Evolutionary conservation across 345 rosid species (phyloP).

Genomic region (Eucalyptus marginata): DNA sequence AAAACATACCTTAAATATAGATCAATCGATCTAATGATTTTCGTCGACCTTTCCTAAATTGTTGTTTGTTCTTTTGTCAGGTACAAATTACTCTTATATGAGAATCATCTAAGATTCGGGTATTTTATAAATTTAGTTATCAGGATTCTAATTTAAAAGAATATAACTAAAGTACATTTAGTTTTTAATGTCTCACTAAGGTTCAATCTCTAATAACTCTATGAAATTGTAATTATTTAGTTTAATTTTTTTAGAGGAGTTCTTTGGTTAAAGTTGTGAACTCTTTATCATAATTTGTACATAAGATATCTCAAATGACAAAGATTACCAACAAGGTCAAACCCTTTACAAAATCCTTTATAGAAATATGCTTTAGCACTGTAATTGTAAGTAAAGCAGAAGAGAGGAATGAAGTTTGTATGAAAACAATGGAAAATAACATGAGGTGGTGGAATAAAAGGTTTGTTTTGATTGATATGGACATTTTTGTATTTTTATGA

Average conservation of each 20-base stretch:
- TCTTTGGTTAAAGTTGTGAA: too few species aligned
- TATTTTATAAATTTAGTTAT: background rate
- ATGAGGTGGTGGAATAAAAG: background rate
- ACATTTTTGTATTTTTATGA: background rate
- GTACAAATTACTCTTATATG: background rate
- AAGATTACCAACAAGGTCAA: background rate
- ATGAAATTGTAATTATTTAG: too few species aligned
- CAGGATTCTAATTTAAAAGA: background rate
- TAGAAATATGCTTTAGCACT: background rate
- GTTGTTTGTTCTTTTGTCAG: background rate
- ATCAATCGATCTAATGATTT: background rate
- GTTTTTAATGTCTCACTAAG: too few species aligned
- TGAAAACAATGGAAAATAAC: background rate
- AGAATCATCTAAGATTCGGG: background rate
- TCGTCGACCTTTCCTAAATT: background rate
- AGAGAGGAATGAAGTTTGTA: background rate
- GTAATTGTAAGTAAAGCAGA: fast-evolving
- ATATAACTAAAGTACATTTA: background rate
- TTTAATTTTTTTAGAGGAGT: too few species aligned
- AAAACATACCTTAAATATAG: background rate
- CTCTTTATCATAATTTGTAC: too few species aligned
- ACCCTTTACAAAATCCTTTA: background rate
- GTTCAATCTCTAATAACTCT: too few species aligned
- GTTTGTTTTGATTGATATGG: background rate
- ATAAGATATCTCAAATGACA: background rate